Conservation (phyloP, 805 yeast species). For the Trichomonascus vanleenenianus region DNA sequence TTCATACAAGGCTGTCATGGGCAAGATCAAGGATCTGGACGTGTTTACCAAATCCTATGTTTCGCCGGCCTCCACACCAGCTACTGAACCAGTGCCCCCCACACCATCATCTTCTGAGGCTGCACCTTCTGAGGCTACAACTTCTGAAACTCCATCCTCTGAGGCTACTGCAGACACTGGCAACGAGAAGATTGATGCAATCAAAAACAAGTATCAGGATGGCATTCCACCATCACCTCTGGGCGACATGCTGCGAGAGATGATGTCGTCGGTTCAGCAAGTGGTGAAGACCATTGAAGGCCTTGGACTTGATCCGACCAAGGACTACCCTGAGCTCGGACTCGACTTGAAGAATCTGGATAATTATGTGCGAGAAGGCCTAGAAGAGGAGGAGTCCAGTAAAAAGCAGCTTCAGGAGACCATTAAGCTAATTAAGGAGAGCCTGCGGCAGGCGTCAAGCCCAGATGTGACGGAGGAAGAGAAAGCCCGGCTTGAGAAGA, state of each 20-base stretch:
- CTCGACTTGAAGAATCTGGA: constrained; percentile 1
- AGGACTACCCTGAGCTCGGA: background rate
- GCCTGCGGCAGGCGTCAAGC: constrained; percentile 7
- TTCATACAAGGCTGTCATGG: constrained; percentile 31
- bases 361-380: background rate
- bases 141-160: constrained; percentile 2
- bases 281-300: constrained; percentile 18
- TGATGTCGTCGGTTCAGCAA: constrained; percentile 8
- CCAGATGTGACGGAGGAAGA: background rate
- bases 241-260: constrained; percentile 8
- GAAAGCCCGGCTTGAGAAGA: background rate
- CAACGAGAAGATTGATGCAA: background rate
- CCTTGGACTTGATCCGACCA: constrained; percentile 4
- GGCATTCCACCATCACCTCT: background rate
- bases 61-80: background rate
- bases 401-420: background rate
- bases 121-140: constrained; percentile 2
- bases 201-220: background rate
- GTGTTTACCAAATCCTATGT: constrained; percentile 1
- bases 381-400: background rate
- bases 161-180: background rate
- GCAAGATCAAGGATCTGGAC: constrained; percentile 21
- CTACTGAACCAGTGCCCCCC: background rate
- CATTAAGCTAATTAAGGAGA: background rate
- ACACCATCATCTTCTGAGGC: background rate